Conservation (phyloP, 106 monocot genomes). For the Alisma plantagoaquatica region DNA sequence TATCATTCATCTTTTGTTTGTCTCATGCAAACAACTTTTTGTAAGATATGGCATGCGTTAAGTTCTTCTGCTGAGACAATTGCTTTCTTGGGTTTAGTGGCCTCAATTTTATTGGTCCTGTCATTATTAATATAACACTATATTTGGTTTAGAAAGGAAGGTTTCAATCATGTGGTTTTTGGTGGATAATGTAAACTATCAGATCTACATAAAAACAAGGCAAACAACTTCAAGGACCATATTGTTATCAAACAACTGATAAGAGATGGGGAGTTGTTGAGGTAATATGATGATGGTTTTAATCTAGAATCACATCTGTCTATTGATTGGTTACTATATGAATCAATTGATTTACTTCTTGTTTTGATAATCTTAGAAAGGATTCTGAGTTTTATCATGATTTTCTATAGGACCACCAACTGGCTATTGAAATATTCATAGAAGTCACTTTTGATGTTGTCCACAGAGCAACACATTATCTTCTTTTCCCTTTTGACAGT, state of each 20-base stretch:
- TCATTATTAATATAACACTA: conserved; percentile 34
- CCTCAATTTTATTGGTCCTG: conserved; percentile 45
- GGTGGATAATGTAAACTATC: conserved; percentile 6
- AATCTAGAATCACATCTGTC: background rate
- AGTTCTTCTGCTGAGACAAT: conserved; percentile 25
- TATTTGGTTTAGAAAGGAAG: conserved; percentile 17
- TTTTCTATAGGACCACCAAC: conserved; percentile 73
- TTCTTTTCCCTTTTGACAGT: conserved; percentile 69
- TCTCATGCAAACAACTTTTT: conserved; percentile 66
- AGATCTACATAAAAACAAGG: conserved; percentile 12
- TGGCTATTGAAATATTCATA: conserved; percentile 90
- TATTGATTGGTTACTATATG: conserved; percentile 1
- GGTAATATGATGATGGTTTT: conserved; percentile 24
- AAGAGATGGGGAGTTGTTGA: conserved; percentile 90
- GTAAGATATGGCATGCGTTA: conserved; percentile 36
- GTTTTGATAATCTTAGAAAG: background rate
- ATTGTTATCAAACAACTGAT: conserved; percentile 68
- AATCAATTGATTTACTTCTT: too few species aligned
- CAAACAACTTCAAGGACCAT: conserved; percentile 41
- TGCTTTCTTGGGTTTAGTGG: conserved; percentile 75
- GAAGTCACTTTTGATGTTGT: conserved; percentile 73
- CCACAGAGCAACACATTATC: conserved; percentile 72
- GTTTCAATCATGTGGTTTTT: background rate
- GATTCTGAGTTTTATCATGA: conserved; percentile 1
- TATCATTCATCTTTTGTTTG: conserved; percentile 66